Evolutionary conservation across 805 yeast species (phyloP).

Genomic region (Wickerhamiella slavikovae): DNA sequence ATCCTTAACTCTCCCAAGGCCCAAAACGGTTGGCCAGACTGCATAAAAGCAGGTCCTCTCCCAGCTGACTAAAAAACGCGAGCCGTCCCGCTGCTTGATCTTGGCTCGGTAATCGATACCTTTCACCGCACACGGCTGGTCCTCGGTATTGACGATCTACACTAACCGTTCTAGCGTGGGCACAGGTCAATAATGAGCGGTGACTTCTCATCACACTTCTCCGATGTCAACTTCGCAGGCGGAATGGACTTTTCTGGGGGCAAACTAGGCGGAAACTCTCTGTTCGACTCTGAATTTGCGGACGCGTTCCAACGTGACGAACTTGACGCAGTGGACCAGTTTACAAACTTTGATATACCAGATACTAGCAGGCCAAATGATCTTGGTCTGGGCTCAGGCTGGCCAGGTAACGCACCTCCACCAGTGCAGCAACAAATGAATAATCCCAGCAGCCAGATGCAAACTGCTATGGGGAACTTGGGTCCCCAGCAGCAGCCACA

Average conservation of each 20-base stretch:
- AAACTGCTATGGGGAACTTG: no score
- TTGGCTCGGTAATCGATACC: no score
- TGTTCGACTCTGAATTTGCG: slow-evolving; percentile 4
- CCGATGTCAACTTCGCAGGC: slow-evolving; percentile 3
- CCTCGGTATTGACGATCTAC: no score
- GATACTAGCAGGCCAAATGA: background rate
- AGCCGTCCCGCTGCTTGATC: no score
- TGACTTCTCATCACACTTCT: slow-evolving; percentile 3
- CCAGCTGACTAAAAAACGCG: no score
- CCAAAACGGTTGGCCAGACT: no score
- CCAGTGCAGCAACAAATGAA: background rate
- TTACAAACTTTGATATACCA: background rate
- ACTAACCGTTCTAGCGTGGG: no score
- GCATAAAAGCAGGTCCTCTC: no score
- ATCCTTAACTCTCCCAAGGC: no score
- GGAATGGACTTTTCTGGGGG: slow-evolving; percentile 3
- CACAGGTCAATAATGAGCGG: slow-evolving; percentile 1
- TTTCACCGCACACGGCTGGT: no score
- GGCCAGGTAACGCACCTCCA: background rate
- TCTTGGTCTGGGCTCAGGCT: background rate
- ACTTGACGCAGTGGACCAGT: slow-evolving; percentile 1
- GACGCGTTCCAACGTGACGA: background rate
- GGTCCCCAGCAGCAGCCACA: background rate
- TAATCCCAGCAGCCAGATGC: slow-evolving; percentile 1
- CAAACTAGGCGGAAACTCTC: background rate